Base-by-base conservation (phyloP, 2,329 filamentous ascomycete species). In the Trichoderma gracile region DNA sequence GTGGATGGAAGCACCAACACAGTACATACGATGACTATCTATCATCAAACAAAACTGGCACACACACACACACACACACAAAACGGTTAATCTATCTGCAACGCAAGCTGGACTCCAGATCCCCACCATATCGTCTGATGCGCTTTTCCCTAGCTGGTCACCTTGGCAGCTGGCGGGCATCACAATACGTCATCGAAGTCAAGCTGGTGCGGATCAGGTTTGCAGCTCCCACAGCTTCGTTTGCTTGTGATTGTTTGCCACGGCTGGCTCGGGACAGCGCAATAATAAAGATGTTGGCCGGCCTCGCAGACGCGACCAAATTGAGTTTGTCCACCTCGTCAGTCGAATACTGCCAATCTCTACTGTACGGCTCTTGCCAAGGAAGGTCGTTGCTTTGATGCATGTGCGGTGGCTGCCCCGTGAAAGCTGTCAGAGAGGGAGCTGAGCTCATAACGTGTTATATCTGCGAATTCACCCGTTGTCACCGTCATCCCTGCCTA, bases 161-260 rank as follows among this genome's bases (percentile, higher is more conserved):
- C n/a, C 40, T 47, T 17, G 9, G 14, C 25, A 7, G 9, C 30
- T 60, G 43, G 52, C 30, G 47, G 42, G 47, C 55, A 59, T 59
- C 63, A 64, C 47, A 21, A 21, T 47, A 64, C 63, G 63, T 64
- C 63, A 64, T 64, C 55, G 55, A 64, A 46, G 46, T 14, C 5
- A 23, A n/a, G 21, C 15, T 42, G 33, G 33, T 47, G 60, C 60
- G 43, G 50, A 63, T 64, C 63, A 53, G 47, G 55, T 46, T 64
- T 64, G 47, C 33, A 52, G 33, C 53, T 54, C 53, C 19, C 45
- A 30, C 46, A 46, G 54, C 55, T 33, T 9, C 9, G 27, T 27
- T n/a, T 19, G 43, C 12, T 14, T 23, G 40, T 40, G 7, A 23
- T 15, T 30, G 19, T 38, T 46, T 47, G 50, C 50, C 45, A 56